phyloP scores from a whole-genome alignment of 805 yeast species.

The Yarrowia divulgata region DNA sequence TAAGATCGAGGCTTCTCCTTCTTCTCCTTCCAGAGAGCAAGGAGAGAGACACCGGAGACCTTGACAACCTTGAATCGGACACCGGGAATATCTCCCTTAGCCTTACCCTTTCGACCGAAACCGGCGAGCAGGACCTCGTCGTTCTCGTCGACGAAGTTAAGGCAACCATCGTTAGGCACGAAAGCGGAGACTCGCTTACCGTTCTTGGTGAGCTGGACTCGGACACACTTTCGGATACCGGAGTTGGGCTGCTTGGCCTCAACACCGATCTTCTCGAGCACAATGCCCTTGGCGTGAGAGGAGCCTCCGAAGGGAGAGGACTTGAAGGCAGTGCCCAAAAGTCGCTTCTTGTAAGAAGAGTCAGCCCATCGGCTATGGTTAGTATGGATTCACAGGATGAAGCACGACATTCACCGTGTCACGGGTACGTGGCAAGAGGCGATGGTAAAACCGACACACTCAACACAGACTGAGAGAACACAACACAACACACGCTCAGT shows the following conservation, averaged over 20 bases:
- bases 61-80: slow-evolving; percentile 99
- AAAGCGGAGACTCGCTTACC: slow-evolving; percentile 99
- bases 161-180: slow-evolving; percentile 99
- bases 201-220: slow-evolving; percentile 99
- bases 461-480: background rate
- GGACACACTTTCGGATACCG: slow-evolving; percentile 99
- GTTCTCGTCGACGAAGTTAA: slow-evolving; percentile 99
- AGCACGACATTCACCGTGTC: background rate
- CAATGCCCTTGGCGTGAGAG: slow-evolving; percentile 99
- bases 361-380: slow-evolving; percentile 94
- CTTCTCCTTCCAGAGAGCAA: slow-evolving; percentile 99
- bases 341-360: slow-evolving; percentile 96
- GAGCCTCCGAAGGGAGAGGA: slow-evolving; percentile 99
- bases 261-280: slow-evolving; percentile 98
- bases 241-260: slow-evolving; percentile 99
- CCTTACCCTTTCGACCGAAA: slow-evolving; percentile 99
- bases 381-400: slow-evolving; percentile 37
- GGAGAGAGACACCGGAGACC: slow-evolving; percentile 99
- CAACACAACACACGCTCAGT: background rate
- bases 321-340: slow-evolving; percentile 99
- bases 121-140: slow-evolving; percentile 99
- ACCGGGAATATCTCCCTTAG: slow-evolving; percentile 99
- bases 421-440: background rate
- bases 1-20: slow-evolving; percentile 99
- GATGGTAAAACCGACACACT: too few species aligned